Conservation (phyloP, 192 early-diverging fungal species). For the Umbelopsis vinacea region DNA sequence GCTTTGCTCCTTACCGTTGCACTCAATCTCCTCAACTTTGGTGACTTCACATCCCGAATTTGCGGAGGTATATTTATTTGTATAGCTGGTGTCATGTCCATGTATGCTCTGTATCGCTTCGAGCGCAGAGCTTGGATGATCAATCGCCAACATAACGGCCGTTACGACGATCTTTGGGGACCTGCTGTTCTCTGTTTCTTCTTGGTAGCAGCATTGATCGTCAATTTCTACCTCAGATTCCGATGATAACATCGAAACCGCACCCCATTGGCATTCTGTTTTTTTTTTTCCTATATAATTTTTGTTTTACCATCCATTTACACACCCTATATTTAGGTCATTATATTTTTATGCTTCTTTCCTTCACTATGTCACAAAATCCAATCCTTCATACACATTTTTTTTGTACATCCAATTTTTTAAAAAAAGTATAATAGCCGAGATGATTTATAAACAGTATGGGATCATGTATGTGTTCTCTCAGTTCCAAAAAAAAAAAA, state of each 20-base stretch:
- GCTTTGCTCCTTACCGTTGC: conserved; percentile 67
- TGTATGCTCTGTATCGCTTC: conserved; percentile 42
- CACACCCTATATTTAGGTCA: not conserved
- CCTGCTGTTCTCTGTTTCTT: conserved; percentile 43
- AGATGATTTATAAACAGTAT: too few relatives aligned
- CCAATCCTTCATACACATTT: too few relatives aligned
- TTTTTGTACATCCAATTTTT: too few relatives aligned
- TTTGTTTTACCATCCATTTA: not conserved
- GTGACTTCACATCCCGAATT: conserved; percentile 31
- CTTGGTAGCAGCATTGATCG: conserved; percentile 60
- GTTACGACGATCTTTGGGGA: conserved; percentile 56
- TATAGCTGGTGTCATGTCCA: conserved; percentile 29
- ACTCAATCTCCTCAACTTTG: conserved; percentile 72
- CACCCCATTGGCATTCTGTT: not conserved
- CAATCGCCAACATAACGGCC: conserved; percentile 48
- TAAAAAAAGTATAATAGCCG: too few relatives aligned
- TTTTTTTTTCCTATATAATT: not conserved
- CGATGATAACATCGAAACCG: not conserved
- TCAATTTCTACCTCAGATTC: conserved; percentile 38
- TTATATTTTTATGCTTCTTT: too few relatives aligned
- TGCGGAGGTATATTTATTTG: conserved; percentile 37
- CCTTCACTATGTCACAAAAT: too few relatives aligned
- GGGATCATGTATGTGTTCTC: too few relatives aligned
- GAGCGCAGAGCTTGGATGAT: conserved; percentile 45
- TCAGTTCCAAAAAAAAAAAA: too few relatives aligned